A percentile compares a stretch with the other conserved stretches of the same genome.
Evolutionary conservation across 768 basidiomycete genomes (phyloP).

Genomic region (Dacryopinax primogenitus): DNA sequence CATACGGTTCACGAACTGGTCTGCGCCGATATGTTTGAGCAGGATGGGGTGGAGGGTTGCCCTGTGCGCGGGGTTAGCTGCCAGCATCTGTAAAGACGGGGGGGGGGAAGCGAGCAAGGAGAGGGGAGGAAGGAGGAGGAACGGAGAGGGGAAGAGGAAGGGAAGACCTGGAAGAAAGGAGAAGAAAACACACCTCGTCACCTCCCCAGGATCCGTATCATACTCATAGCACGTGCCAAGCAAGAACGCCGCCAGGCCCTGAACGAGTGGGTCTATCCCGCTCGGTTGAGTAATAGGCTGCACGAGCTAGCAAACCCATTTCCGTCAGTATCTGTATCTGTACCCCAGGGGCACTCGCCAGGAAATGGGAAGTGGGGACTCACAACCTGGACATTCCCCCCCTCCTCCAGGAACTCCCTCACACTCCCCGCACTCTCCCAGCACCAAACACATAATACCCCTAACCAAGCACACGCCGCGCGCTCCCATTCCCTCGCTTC

Average conservation of each 20-base stretch:
- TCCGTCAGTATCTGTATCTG: slow-evolving; percentile 1
- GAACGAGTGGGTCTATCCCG: slow-evolving; percentile 73
- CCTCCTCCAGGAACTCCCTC: slow-evolving; percentile 70
- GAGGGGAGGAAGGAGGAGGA: no score
- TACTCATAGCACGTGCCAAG: slow-evolving; percentile 93
- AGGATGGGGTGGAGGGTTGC: slow-evolving; percentile 81
- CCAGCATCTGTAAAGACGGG: neutral
- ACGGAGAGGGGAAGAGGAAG: no score
- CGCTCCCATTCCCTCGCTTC: slow-evolving; percentile 85
- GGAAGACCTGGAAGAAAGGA: no score
- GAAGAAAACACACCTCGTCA: slow-evolving; percentile 62
- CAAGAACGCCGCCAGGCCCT: slow-evolving; percentile 81
- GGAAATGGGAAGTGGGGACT: slow-evolving; percentile 26
- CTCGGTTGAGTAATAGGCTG: slow-evolving; percentile 87
- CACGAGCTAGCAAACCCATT: slow-evolving; percentile 52
- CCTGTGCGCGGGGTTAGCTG: slow-evolving; percentile 38
- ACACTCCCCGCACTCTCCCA: slow-evolving; percentile 92
- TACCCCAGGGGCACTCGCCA: neutral
- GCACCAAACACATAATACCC: slow-evolving; percentile 78
- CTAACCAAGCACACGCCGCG: slow-evolving; percentile 72
- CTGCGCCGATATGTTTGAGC: slow-evolving; percentile 69
- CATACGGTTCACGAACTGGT: slow-evolving; percentile 78
- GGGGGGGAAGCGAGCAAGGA: neutral
- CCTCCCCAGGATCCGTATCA: slow-evolving; percentile 88
- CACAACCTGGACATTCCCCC: slow-evolving; percentile 82